Percentiles rank a stretch among this genome's conserved stretches.
Evolutionary conservation across 257 asterid genomes (phyloP).

Genomic region (Cinchona pubescens): DNA sequence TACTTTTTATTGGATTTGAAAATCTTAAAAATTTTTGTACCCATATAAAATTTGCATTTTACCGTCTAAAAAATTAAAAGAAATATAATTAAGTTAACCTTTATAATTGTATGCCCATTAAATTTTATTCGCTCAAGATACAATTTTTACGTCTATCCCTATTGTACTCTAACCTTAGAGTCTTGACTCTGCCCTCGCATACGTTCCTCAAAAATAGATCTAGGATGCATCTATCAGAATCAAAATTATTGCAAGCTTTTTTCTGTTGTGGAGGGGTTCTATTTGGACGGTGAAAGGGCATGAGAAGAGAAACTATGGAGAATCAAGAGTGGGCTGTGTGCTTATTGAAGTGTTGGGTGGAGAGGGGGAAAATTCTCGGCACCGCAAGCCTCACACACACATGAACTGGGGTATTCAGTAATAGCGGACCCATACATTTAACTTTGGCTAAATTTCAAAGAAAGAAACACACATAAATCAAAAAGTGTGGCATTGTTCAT

Average conservation of each 20-base stretch:
- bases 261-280: background rate
- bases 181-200: no score
- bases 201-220: background rate
- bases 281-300: background rate
- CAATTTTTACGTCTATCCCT: no score
- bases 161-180: no score
- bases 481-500: background rate
- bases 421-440: background rate
- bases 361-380: background rate
- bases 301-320: background rate
- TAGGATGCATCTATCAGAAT: background rate
- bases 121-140: no score
- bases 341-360: background rate
- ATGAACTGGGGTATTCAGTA: background rate
- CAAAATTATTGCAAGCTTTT: background rate
- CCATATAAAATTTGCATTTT: no score
- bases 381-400: background rate
- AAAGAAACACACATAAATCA: background rate
- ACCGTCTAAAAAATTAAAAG: no score
- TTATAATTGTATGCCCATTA: no score
- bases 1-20: no score
- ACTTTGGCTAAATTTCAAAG: background rate
- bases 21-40: no score
- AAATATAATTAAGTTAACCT: no score
- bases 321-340: background rate